Percentiles rank a stretch among this genome's conserved stretches.
Evolutionary conservation across 2,329 filamentous ascomycete species (phyloP).

Genomic region (Aspergillus sojae): DNA sequence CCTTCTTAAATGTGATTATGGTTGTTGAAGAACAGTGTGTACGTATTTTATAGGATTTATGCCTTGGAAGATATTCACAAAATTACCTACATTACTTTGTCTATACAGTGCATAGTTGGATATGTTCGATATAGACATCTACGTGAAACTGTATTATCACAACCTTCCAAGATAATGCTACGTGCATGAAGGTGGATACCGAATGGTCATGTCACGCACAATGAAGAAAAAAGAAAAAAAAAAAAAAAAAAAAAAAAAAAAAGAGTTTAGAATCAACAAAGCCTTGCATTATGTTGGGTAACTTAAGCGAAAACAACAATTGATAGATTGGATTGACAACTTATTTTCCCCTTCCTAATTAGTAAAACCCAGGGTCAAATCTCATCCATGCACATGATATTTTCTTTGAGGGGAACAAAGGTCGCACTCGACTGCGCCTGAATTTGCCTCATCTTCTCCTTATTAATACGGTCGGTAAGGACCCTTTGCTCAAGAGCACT

Average conservation of each 20-base stretch:
- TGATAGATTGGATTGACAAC: background rate
- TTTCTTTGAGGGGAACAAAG: constrained; percentile 34
- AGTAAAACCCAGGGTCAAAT: constrained; percentile 13
- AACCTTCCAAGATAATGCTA: background rate
- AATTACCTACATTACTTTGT: background rate
- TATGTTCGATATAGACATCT: background rate
- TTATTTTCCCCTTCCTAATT: background rate
- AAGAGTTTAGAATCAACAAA: background rate
- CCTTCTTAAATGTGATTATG: background rate
- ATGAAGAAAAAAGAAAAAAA: background rate
- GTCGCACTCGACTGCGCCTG: constrained; percentile 28
- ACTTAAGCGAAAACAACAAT: background rate
- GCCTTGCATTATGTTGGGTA: background rate
- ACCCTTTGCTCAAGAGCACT: constrained; percentile 26
- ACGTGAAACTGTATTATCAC: background rate
- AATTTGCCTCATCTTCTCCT: constrained; percentile 28
- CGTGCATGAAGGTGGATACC: background rate
- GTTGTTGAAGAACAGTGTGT: background rate
- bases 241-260: background rate
- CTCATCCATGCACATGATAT: constrained; percentile 37
- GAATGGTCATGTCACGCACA: background rate
- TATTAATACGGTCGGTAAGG: constrained; percentile 22
- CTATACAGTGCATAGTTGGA: background rate
- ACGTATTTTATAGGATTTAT: background rate
- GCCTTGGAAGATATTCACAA: background rate